Evolutionary conservation across 192 early-diverging fungal species (phyloP).

Genomic region (Coemansia sp.): DNA sequence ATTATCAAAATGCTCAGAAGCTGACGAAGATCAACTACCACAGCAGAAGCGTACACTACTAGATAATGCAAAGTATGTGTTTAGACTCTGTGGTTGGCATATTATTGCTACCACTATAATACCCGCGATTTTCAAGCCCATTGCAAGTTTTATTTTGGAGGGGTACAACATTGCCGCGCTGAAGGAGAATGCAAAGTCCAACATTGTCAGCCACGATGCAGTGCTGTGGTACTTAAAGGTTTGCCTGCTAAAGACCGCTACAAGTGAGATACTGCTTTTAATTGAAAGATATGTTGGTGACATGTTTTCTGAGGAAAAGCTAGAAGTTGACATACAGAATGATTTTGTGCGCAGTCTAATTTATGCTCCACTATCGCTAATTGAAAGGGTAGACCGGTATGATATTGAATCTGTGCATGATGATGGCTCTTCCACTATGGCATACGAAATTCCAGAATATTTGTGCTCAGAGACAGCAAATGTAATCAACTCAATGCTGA

Average conservation of each 20-base stretch:
- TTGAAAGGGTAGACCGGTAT: conserved; percentile 5
- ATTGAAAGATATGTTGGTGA: neutral
- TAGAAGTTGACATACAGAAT: neutral
- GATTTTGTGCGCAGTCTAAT: conserved; percentile 1
- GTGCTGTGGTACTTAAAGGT: conserved; percentile 4
- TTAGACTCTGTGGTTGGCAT: neutral
- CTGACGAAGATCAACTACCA: neutral
- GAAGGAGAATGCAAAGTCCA: neutral
- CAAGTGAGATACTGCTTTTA: neutral
- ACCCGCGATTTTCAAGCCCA: neutral
- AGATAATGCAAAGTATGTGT: conserved; percentile 1
- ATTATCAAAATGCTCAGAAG: neutral
- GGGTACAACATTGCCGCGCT: conserved; percentile 26
- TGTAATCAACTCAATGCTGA: neutral
- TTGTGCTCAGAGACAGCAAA: neutral
- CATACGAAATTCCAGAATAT: neutral
- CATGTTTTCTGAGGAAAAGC: neutral
- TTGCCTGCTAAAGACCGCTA: neutral
- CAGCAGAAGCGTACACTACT: neutral
- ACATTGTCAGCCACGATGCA: conserved; percentile 4
- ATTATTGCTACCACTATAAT: neutral
- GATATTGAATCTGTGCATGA: conserved; percentile 1
- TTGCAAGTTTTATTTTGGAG: conserved; percentile 26
- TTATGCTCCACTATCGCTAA: conserved; percentile 1
- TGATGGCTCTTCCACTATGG: neutral